Evolutionary conservation across 192 early-diverging fungal species (phyloP).

Genomic region (Coemansia sp.): DNA sequence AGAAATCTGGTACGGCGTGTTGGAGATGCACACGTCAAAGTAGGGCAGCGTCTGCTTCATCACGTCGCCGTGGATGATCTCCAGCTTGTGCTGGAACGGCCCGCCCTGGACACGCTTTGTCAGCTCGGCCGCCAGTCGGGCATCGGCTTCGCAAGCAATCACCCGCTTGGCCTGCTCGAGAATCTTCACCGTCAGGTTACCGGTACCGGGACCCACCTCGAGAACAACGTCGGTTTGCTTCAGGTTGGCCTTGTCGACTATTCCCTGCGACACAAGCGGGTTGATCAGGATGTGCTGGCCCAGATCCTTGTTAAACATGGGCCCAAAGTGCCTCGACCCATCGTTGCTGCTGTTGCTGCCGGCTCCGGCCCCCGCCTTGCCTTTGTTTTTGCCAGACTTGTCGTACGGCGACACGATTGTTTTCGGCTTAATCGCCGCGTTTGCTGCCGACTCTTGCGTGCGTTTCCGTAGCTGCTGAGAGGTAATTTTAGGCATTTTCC

Average conservation of each 20-base stretch:
- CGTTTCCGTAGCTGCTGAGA: slow-evolving; percentile 51
- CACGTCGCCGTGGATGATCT: slow-evolving; percentile 97
- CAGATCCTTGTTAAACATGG: slow-evolving; percentile 94
- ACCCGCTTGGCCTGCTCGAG: slow-evolving; percentile 91
- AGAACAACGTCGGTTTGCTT: slow-evolving; percentile 73
- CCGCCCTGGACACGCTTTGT: slow-evolving; percentile 95
- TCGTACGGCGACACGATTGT: slow-evolving; percentile 48
- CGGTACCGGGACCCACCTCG: slow-evolving; percentile 98
- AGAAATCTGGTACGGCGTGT: slow-evolving; percentile 98
- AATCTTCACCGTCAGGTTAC: slow-evolving; percentile 95
- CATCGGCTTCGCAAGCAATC: slow-evolving; percentile 94
- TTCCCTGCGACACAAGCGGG: slow-evolving; percentile 91
- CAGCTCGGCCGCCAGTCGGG: slow-evolving; percentile 92
- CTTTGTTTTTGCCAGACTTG: slow-evolving; percentile 14
- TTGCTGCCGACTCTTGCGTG: slow-evolving; percentile 48
- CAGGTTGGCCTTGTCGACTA: slow-evolving; percentile 89
- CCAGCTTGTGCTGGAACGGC: slow-evolving; percentile 58
- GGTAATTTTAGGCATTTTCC: slow-evolving; percentile 53
- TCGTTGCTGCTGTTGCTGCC: slow-evolving; percentile 9
- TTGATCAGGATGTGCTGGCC: slow-evolving; percentile 99
- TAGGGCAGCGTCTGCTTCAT: slow-evolving; percentile 95
- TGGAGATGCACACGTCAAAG: slow-evolving; percentile 98
- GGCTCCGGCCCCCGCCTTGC: not conserved
- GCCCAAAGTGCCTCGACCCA: slow-evolving; percentile 62
- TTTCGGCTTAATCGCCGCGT: slow-evolving; percentile 34